These are phyloP conservation scores for Proliferodiscus dingleyae DNA, from an alignment of 2,329 filamentous ascomycete genomes.

Conservation along the genomic window DNA sequence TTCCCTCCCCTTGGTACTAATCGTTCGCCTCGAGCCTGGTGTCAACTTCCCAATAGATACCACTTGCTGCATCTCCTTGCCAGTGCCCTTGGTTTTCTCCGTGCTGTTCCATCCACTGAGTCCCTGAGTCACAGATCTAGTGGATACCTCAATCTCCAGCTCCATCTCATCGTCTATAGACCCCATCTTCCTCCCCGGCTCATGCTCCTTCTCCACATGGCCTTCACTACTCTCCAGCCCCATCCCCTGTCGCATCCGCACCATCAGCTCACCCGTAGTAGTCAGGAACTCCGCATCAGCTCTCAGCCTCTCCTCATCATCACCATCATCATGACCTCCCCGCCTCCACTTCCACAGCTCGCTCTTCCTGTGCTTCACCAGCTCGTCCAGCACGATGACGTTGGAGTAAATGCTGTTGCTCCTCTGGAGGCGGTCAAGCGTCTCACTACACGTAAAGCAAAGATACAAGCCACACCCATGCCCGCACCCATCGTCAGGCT, in stretches of 20 bases:
- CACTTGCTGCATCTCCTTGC: not conserved
- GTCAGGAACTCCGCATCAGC: slow-evolving; percentile 22
- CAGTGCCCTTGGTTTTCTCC: not conserved
- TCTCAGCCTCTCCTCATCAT: slow-evolving; percentile 13
- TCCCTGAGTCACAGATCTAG: slow-evolving; percentile 2
- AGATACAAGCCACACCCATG: too few species aligned
- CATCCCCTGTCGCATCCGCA: slow-evolving; percentile 8
- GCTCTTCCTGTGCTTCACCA: slow-evolving; percentile 1
- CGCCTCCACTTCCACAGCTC: slow-evolving; percentile 4
- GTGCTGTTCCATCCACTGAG: not conserved
- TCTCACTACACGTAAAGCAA: slow-evolving; percentile 16
- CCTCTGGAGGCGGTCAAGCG: slow-evolving; percentile 8
- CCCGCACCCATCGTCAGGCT: slow-evolving; percentile 17
- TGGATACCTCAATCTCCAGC: slow-evolving; percentile 1
- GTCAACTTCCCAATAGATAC: not conserved
- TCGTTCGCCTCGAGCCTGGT: not conserved
- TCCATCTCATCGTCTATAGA: not conserved
- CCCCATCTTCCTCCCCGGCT: not conserved
- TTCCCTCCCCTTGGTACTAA: not conserved
- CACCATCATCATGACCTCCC: not conserved
- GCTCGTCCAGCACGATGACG: slow-evolving; percentile 1
- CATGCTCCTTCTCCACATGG: not conserved
- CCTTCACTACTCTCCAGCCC: not conserved
- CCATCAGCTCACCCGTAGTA: slow-evolving; percentile 13
- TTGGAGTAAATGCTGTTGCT: not conserved